Percentiles rank a stretch among this genome's conserved stretches.
phyloP scores from a whole-genome alignment of 306 rosid genomes.

The Rosa multiflora region DNA sequence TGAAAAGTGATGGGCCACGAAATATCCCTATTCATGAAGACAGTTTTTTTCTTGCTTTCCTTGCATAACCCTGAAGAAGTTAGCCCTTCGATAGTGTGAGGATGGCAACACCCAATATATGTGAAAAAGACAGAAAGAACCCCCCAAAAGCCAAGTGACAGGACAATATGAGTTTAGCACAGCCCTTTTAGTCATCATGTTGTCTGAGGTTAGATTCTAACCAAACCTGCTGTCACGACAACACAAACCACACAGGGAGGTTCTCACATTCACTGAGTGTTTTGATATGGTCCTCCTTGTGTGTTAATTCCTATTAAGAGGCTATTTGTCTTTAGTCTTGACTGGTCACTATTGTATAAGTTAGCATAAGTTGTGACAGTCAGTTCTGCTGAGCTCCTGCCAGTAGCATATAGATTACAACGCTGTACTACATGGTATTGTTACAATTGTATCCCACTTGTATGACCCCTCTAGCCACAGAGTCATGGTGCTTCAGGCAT shows the following conservation, averaged over 20 bases:
- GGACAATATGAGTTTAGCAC: not conserved
- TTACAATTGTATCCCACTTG: not conserved
- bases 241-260: not conserved
- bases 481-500: not conserved
- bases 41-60: not conserved
- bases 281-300: not conserved
- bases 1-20: too few relatives aligned
- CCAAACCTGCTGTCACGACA: not conserved
- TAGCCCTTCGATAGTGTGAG: too few relatives aligned
- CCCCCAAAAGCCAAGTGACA: not conserved
- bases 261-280: not conserved
- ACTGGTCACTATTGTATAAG: not conserved
- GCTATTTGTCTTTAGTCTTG: not conserved
- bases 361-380: not conserved
- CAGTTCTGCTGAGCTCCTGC: not conserved
- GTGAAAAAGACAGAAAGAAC: not conserved
- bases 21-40: not conserved
- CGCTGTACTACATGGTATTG: not conserved
- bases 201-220: not conserved
- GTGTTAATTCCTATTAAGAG: not conserved
- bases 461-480: not conserved
- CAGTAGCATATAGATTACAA: not conserved
- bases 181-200: not conserved
- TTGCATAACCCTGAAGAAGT: not conserved
- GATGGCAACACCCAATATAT: not conserved